phyloP scores from a whole-genome alignment of 208 protist genomes.

The Leishmania braziliensis region DNA sequence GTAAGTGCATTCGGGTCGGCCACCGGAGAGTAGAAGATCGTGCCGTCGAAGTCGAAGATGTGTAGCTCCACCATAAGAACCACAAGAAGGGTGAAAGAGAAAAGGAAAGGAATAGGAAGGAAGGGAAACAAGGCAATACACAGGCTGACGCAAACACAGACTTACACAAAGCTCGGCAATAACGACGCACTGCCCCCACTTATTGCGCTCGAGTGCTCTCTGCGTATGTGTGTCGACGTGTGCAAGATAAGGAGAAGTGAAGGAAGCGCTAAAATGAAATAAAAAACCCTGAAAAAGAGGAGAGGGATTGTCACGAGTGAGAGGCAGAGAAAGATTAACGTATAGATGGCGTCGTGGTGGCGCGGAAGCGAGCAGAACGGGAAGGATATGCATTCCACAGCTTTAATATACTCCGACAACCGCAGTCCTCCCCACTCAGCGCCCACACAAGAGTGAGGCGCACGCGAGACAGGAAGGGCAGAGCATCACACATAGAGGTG shows the following conservation, averaged over 20 bases:
- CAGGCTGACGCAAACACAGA: not conserved
- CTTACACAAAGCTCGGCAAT: not conserved
- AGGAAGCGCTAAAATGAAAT: not conserved
- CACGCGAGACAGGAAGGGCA: not conserved
- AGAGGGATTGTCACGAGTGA: not conserved
- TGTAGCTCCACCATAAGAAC: conserved; percentile 57
- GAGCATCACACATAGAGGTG: not conserved
- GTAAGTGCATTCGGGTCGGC: conserved; percentile 29
- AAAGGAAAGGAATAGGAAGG: not conserved
- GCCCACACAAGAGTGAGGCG: not conserved
- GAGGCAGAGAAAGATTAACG: not conserved
- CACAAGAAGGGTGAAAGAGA: conserved; percentile 1
- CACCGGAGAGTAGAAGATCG: conserved; percentile 75
- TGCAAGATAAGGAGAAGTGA: not conserved
- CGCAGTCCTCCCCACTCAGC: not conserved
- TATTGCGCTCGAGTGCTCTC: not conserved
- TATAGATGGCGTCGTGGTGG: not conserved
- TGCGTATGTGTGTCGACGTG: not conserved
- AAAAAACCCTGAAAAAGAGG: not conserved
- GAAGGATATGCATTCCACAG: not conserved
- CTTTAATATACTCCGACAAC: not conserved
- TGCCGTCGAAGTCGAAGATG: conserved; percentile 90
- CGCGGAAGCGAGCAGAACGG: not conserved
- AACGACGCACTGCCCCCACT: not conserved
- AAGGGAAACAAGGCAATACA: not conserved